These are phyloP conservation scores for Hemisphaericaspora lyxosophila DNA, from an alignment of 1,139 yeast species.

Conservation along the genomic window DNA sequence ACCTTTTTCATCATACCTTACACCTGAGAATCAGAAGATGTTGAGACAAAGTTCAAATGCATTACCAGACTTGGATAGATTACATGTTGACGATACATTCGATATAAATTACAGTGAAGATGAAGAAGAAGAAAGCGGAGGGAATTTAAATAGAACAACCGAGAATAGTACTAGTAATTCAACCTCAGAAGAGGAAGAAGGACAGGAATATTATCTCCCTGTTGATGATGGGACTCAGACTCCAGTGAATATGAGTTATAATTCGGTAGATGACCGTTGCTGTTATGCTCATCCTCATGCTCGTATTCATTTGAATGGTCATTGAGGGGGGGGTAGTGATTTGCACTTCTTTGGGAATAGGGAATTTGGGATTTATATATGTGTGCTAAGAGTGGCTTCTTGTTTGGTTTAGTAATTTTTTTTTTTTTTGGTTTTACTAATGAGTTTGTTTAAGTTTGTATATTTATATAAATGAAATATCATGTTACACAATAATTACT, in stretches of 20 bases:
- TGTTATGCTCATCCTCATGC: constrained; percentile 46
- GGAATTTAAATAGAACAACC: constrained; percentile 1
- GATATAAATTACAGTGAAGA: constrained; percentile 31
- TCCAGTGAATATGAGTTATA: constrained; percentile 27
- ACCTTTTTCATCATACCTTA: constrained; percentile 45
- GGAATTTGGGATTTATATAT: no score
- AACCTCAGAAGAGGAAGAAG: constrained; percentile 17
- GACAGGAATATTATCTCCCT: constrained; percentile 26
- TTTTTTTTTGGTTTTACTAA: no score
- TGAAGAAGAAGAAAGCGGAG: constrained; percentile 15
- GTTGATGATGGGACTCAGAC: constrained; percentile 27
- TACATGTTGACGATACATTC: constrained; percentile 22
- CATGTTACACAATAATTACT: no score
- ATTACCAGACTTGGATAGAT: constrained; percentile 17
- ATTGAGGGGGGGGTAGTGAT: constrained; percentile 3
- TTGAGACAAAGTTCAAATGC: constrained; percentile 7
- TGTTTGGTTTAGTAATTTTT: not conserved
- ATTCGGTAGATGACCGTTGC: constrained; percentile 31
- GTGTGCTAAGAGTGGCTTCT: not conserved
- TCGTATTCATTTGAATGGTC: constrained; percentile 25
- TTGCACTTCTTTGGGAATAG: no score
- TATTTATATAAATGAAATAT: no score
- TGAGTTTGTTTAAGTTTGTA: no score
- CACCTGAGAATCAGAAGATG: constrained; percentile 12
- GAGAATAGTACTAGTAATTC: constrained; percentile 17